These are phyloP conservation scores for Aquilaria sinensis DNA, from an alignment of 345 rosid genomes.

Conservation along the genomic window DNA sequence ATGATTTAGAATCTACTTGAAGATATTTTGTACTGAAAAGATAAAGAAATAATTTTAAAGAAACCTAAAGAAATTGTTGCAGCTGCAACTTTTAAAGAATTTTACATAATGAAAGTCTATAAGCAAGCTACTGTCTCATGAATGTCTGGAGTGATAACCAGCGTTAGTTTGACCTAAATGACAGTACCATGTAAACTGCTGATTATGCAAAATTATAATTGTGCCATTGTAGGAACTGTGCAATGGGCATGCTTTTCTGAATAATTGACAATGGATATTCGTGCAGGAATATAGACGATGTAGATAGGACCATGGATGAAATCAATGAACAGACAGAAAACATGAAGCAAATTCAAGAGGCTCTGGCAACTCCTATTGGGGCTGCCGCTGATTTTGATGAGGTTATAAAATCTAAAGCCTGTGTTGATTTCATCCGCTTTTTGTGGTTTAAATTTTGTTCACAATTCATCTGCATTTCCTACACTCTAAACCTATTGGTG, in stretches of 20 bases:
- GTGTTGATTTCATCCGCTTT: not conserved
- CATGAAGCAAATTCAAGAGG: conserved; percentile 84
- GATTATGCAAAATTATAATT: not conserved
- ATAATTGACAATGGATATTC: not conserved
- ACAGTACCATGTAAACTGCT: not conserved
- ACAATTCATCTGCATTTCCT: not conserved
- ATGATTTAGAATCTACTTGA: too few relatives aligned
- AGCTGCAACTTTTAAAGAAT: too few relatives aligned
- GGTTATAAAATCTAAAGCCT: conserved; percentile 23
- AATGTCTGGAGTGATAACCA: too few relatives aligned
- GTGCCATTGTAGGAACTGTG: not conserved
- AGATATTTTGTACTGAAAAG: too few relatives aligned
- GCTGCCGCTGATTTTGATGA: conserved; percentile 72
- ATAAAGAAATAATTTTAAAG: too few relatives aligned
- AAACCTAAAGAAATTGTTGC: too few relatives aligned
- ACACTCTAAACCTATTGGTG: not conserved
- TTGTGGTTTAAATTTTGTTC: not conserved
- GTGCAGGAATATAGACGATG: conserved; percentile 64
- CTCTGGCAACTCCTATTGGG: conserved; percentile 60
- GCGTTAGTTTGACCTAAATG: not conserved
- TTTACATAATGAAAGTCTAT: too few relatives aligned
- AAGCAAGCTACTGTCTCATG: too few relatives aligned
- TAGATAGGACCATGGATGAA: conserved; percentile 78
- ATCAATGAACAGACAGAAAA: conserved; percentile 81
- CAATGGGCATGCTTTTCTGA: not conserved